phyloP scores from a whole-genome alignment of 192 early-diverging fungal genomes.

The Helicostylum pulchrum region DNA sequence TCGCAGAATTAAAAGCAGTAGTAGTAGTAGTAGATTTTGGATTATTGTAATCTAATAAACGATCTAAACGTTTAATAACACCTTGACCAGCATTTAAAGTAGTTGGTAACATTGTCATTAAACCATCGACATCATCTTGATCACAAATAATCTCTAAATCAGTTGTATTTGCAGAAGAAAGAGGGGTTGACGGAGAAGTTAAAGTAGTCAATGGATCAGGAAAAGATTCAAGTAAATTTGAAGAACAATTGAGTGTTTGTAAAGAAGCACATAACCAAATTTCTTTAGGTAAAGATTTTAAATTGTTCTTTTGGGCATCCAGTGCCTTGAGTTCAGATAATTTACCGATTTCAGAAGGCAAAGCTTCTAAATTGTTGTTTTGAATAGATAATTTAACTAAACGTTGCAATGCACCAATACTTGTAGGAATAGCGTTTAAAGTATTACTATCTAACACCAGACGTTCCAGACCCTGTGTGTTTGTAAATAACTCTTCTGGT shows the following conservation, averaged over 20 bases:
- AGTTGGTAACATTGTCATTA: slow-evolving; percentile 30
- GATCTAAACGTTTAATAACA: slow-evolving; percentile 24
- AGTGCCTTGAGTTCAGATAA: slow-evolving; percentile 58
- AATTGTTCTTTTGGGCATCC: slow-evolving; percentile 76
- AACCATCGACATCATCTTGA: slow-evolving; percentile 42
- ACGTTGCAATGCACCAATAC: slow-evolving; percentile 52
- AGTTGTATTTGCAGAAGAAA: neutral
- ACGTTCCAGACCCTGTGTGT: slow-evolving; percentile 51
- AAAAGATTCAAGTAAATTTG: slow-evolving; percentile 79
- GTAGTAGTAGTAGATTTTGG: neutral
- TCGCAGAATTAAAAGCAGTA: neutral
- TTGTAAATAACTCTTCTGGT: slow-evolving; percentile 56
- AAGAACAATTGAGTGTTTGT: slow-evolving; percentile 69
- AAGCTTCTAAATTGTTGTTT: slow-evolving; percentile 63
- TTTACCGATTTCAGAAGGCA: slow-evolving; percentile 69
- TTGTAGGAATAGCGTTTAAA: slow-evolving; percentile 61
- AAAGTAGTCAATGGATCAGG: slow-evolving; percentile 58
- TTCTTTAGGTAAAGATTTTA: slow-evolving; percentile 67
- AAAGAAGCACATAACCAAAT: slow-evolving; percentile 76
- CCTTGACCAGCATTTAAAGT: slow-evolving; percentile 41
- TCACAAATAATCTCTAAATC: slow-evolving; percentile 14
- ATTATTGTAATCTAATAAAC: neutral
- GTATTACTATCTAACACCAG: slow-evolving; percentile 70
- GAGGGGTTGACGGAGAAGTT: slow-evolving; percentile 37
- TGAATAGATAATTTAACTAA: slow-evolving; percentile 58